A percentile compares a stretch with the other conserved stretches of the same genome.
phyloP scores from a whole-genome alignment of 192 early-diverging fungal genomes.

The Rhizophagus sp. region DNA sequence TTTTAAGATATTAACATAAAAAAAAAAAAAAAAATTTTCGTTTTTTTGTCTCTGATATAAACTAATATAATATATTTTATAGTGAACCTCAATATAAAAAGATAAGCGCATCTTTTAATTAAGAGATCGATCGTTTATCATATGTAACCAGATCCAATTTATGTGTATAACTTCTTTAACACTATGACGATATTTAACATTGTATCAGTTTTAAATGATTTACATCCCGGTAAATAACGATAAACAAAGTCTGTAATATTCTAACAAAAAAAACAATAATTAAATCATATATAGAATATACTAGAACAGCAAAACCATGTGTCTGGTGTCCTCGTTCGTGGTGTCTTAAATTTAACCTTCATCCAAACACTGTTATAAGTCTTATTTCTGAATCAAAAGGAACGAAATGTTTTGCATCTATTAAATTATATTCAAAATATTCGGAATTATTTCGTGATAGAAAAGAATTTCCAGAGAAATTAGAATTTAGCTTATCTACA shows the following conservation, averaged over 20 bases:
- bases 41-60: no score
- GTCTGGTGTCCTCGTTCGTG: constrained; percentile 6
- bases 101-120: no score
- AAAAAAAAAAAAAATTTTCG: no score
- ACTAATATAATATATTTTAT: no score
- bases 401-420: constrained; percentile 6
- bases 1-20: no score
- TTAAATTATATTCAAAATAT: constrained; percentile 22
- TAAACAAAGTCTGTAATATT: background rate
- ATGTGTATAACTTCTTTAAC: no score
- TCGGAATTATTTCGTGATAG: constrained; percentile 12
- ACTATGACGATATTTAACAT: background rate
- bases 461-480: background rate
- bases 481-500: background rate
- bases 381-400: background rate
- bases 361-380: background rate
- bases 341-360: background rate
- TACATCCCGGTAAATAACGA: background rate
- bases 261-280: background rate
- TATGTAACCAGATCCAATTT: no score
- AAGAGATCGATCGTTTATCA: no score
- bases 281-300: background rate
- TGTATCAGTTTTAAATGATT: background rate
- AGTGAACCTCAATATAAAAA: no score
- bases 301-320: constrained; percentile 8